Percentiles rank a stretch among this genome's conserved stretches.
phyloP scores from a whole-genome alignment of 164 flowering plant species.

The Paratinospora sagittata region DNA sequence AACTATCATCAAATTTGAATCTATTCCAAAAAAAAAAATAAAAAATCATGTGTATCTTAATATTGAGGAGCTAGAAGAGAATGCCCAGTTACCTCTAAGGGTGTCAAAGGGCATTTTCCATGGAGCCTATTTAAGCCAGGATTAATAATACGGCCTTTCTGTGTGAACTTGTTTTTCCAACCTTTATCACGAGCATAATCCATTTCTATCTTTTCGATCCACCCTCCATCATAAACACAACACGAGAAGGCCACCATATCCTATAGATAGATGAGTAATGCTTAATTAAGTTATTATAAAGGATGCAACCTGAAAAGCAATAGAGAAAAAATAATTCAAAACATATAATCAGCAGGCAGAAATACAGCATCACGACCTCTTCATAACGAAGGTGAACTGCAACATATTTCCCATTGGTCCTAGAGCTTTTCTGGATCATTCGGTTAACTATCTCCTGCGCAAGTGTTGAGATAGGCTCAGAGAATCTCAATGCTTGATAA shows the following conservation, averaged over 20 bases:
- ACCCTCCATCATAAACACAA: conserved; percentile 81
- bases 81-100: conserved; percentile 66
- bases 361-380: conserved; percentile 48
- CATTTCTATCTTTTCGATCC: conserved; percentile 57
- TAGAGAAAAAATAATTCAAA: not conserved
- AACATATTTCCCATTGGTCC: conserved; percentile 62
- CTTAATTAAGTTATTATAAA: not conserved
- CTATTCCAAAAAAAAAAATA: not conserved
- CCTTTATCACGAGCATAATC: conserved; percentile 61
- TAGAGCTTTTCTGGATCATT: conserved; percentile 57
- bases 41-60: not conserved
- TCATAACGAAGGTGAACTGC: conserved; percentile 89
- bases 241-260: conserved; percentile 99
- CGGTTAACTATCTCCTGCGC: conserved; percentile 53
- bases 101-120: conserved; percentile 91
- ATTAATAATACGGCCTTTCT: conserved; percentile 35
- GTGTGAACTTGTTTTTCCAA: conserved; percentile 74
- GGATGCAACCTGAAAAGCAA: not conserved
- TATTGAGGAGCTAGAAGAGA: not conserved
- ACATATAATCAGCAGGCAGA: not conserved
- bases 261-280: conserved; percentile 28
- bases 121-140: conserved; percentile 62
- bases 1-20: conserved; percentile 1
- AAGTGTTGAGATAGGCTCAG: conserved; percentile 50
- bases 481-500: conserved; percentile 70